Evolutionary conservation across 2,329 filamentous ascomycete genomes (phyloP).

Genomic region (Coniochaeta hoffmannii): DNA sequence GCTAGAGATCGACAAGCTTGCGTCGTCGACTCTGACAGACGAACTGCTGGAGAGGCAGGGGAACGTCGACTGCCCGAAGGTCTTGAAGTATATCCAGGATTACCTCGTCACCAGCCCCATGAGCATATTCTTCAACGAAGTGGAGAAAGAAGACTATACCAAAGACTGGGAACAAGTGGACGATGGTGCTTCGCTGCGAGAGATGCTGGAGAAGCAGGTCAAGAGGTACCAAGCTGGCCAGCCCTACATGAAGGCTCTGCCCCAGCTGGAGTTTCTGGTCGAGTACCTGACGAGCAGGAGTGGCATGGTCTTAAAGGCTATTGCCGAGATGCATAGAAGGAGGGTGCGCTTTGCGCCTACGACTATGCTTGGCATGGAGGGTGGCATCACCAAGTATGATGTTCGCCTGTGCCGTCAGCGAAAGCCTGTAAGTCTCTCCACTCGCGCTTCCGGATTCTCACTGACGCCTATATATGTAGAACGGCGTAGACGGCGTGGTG

Average conservation of each 20-base stretch:
- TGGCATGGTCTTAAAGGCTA: constrained; percentile 54
- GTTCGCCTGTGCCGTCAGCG: constrained; percentile 42
- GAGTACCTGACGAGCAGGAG: constrained; percentile 51
- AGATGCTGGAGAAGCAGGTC: constrained; percentile 42
- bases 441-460: neutral
- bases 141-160: constrained; percentile 42
- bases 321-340: constrained; percentile 62
- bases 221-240: constrained; percentile 37
- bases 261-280: constrained; percentile 57
- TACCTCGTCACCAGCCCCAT: constrained; percentile 62
- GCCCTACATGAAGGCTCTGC: constrained; percentile 41
- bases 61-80: constrained; percentile 62
- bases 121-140: constrained; percentile 48
- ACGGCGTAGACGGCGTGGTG: constrained; percentile 9
- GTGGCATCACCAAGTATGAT: constrained; percentile 44
- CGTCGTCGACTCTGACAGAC: constrained; percentile 55
- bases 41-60: constrained; percentile 75
- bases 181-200: constrained; percentile 35
- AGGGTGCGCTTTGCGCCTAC: constrained; percentile 60
- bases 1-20: constrained; percentile 72
- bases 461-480: neutral
- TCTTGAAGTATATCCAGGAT: constrained; percentile 70
- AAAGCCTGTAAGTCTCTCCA: constrained; percentile 23
- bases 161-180: constrained; percentile 36
- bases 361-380: constrained; percentile 34